Evolutionary conservation across 2,329 filamentous ascomycete species (phyloP), one percentile per base, ranked within the genome.

Genomic region (Alternaria angustiovoidea): DNA sequence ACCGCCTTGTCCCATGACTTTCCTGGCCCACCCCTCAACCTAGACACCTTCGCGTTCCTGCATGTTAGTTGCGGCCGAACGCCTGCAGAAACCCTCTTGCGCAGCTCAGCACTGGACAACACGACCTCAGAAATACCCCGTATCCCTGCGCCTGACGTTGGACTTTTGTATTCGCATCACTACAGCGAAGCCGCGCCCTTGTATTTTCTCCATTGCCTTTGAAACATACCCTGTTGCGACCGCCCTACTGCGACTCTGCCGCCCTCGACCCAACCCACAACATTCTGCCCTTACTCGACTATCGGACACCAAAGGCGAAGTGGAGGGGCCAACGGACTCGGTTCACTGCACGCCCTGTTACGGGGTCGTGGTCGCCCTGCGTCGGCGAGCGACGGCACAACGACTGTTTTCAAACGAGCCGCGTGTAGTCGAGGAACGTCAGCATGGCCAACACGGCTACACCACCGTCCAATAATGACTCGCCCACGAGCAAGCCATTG

Each of bases 401-500:
- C 58, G 44, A 55, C 47, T 39, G 26, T 46, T 24, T 34, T 24
- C 43, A 22, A 43, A 34, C 43, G 48, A 30, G 44, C 46, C 52
- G 47, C 20, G 39, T 42, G 20, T 24, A 30, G 54, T 49, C 30
- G 30, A 38, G 28, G 24, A 32, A 16, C 51, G 32, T 48, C 57
- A 65, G 20, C 58, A 72, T 71, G 68, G 61, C 68, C 32, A 66
- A 61, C 42, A 70, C 67, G 44, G 54, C 60, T 3, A 70, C 69
- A 20, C 68, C 69, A 39, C 64, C 68, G n/a, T 68, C 68, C 20
- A 57, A 61, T 47, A 63, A 66, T 38, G 65, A 66, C 16, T 72
- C 69, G 41, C 69, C 69, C 20, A 62, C 62, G 22, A 62, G 56
- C 52, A 68, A 63, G 59, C 46, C 62, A 5, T 51, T 55, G 36